phyloP scores from a whole-genome alignment of 2,329 filamentous ascomycete species.

The Sporothrix inflata region DNA sequence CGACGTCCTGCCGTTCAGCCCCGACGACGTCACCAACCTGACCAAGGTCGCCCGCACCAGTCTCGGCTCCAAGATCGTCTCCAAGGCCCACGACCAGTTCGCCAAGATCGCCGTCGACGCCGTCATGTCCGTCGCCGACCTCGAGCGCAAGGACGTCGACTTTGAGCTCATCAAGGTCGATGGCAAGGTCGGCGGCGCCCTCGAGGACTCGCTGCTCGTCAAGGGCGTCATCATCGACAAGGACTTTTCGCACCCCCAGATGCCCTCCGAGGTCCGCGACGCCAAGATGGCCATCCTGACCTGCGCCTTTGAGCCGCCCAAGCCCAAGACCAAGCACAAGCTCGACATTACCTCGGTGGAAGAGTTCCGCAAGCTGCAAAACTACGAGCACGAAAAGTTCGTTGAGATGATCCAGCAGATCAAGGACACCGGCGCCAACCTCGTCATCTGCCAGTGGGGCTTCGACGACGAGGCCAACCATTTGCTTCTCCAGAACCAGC shows the following conservation, averaged over 20 bases:
- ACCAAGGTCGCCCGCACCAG: slow-evolving; percentile 95
- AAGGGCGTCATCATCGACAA: slow-evolving; percentile 99
- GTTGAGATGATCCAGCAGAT: slow-evolving; percentile 98
- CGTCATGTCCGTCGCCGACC: slow-evolving; percentile 91
- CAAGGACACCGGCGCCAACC: slow-evolving; percentile 94
- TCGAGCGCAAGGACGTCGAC: slow-evolving; percentile 95
- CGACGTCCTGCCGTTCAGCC: slow-evolving; percentile 84
- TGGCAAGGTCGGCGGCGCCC: slow-evolving; percentile 90
- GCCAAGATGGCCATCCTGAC: slow-evolving; percentile 98
- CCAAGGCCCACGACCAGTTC: slow-evolving; percentile 98
- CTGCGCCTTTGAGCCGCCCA: slow-evolving; percentile 96
- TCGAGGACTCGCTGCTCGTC: slow-evolving; percentile 92
- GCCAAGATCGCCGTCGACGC: slow-evolving; percentile 96
- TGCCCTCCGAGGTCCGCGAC: slow-evolving; percentile 92
- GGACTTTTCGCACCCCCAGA: slow-evolving; percentile 99
- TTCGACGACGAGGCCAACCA: slow-evolving; percentile 99
- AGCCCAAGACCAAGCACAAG: slow-evolving; percentile 99
- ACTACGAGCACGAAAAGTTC: slow-evolving; percentile 95
- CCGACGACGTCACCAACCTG: slow-evolving; percentile 79
- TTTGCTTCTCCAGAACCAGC: slow-evolving; percentile 89
- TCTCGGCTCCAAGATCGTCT: slow-evolving; percentile 98
- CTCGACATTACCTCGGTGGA: slow-evolving; percentile 96
- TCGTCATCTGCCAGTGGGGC: slow-evolving; percentile 99
- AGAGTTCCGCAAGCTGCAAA: slow-evolving; percentile 97
- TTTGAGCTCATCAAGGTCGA: slow-evolving; percentile 99